Base-by-base conservation (phyloP, 2,329 filamentous ascomycete genomes). In the Colletotrichum costaricense region DNA sequence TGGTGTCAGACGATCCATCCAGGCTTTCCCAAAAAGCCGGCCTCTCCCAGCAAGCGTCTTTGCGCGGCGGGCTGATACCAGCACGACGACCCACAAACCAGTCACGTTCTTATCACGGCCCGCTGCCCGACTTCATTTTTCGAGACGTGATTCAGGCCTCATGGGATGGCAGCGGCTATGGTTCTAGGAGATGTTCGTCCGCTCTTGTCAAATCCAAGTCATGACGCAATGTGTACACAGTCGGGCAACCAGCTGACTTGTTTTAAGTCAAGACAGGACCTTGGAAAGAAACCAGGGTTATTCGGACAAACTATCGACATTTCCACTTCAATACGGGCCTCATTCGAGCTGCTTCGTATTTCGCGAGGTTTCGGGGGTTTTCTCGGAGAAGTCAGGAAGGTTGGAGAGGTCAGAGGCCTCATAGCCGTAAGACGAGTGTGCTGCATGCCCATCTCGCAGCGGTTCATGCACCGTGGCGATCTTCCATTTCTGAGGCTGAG, bases 401-500 rank as follows among this genome's bases (percentile, higher is more conserved):
- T 12, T 35, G 33, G 33, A 35, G 33, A 35, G 22, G 38, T 4
- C 19, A 38, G 33, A 42, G 52, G 24, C 22, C 16, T 55, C 22
- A 22, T 12, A 3, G 33, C 22, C 35, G 54, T 8, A 4, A 30
- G 12, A 35, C 54, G 16, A 30, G 19, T 28, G 22, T 42, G 35
- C 49, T 63, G 69, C 56, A 60, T 42, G 63, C 4, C 60, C 56
- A 70, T 46, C 67, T 70, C 58, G 60, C 55, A 74, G 72, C 30
- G 54, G 63, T 72, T 74, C 68, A 72, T 74, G 72, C 72, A 63
- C 9, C 63, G n/a, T 67, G 63, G 63, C 60, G 68, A 63, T 68
- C 68, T 19, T 42, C 38, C 46, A 28, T 35, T 54, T 42, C 55
- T 38, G 38, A 33, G 63, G 63, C 68, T 63, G 38, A 63, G 60